Evolutionary conservation across 176 grass and related monocot genomes (phyloP), one percentile per base, ranked within the genome.

Genomic region (Triticum timopheevii): DNA sequence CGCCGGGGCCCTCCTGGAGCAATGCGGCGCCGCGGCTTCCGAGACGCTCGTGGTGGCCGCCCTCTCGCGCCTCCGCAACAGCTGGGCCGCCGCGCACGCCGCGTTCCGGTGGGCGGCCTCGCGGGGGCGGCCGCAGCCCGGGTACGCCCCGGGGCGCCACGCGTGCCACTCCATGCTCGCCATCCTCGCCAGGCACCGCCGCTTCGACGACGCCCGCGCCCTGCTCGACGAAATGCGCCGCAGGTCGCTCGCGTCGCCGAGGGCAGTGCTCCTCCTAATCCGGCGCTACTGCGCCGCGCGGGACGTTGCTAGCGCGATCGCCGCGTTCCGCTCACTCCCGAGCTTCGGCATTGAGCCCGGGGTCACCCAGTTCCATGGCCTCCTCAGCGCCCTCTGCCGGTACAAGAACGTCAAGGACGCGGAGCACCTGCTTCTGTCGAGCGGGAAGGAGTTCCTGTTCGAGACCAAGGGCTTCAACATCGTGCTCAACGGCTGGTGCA

Each of bases 381-480:
- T 98, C 49, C 90, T 98, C 5, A 69, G 81, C 27, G 93, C 93
- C 2, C 92, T 98, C 24, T 92, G 91, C 68, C 81, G 96, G 31
- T 95, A 95, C 84, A 98, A 95, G 90, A 95, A 92, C 65, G 88
- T 93, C 8, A 72, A 83, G 77, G 91, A 98, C 27, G 93, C 90
- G 8, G 96, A 98, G 86, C 88, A 98, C 78, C 78, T 98, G 86
- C 87, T 98, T 1, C 54, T 98, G 38, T 92, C 87, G 82, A 92
- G 91, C 63, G 86, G 91, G 58, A 63, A 80, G 22, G 65, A 79
- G 27, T 95, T 94, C 79, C 92, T 90, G 6, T 94, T 95, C 20
- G 86, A 95, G 80, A 95, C 88, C 77, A 95, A 98, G 84, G 94
- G 96, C 79, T 98, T 95, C 44, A 98, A 94, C 84, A 94, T 95